Base-by-base conservation (phyloP, 176 grass and related monocot species). In the Elaeis guineensis region DNA sequence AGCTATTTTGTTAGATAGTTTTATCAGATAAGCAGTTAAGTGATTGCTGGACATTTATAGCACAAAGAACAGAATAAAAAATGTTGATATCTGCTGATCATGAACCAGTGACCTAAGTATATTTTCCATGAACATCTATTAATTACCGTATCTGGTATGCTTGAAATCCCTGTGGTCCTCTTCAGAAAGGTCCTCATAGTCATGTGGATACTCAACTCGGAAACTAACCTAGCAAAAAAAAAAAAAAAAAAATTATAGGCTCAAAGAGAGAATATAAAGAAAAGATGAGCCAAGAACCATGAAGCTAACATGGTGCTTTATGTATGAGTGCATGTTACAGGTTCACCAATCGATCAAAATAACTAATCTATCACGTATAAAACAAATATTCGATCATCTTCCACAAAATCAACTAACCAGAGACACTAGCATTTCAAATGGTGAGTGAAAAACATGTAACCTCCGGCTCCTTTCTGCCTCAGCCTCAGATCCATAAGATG, bases 151-250 rank as follows among this genome's bases (percentile, higher is more conserved):
- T 98, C 93, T 82, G 65, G 67, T 64, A 76, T 98, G 82, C 68
- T 83, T 98, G 54, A 98, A 98, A 89, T 98, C 93, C 76, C 81
- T 92, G 32, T 77, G 70, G 55, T 98, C 87, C 75, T 98, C 93
- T 60, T 98, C 84, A 16, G 93, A 92, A 66, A 92, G 81, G 30
- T 77, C 75, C 23, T 74, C 57, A 35, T 83, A 98, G 39, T 78
- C 81, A 52, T 85, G 82, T 66, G 93, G 93, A 70, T 85, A 98
- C 82, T 98, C 87, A 83, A 92, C 87, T 73, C 84, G 88, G 62
- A 58, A 85, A 78, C 84, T 91, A 35, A 98, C 93, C 93, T 98
- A 78, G 67, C 23, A 55, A 63, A 22, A 12, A 55, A 72, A 3
- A 72, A 63, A 22, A 12, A 55, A 72, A 3, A 75, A 26, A 3